These are phyloP conservation scores for Penicillium hordei DNA, from an alignment of 2,329 filamentous ascomycete genomes.

Conservation along the genomic window DNA sequence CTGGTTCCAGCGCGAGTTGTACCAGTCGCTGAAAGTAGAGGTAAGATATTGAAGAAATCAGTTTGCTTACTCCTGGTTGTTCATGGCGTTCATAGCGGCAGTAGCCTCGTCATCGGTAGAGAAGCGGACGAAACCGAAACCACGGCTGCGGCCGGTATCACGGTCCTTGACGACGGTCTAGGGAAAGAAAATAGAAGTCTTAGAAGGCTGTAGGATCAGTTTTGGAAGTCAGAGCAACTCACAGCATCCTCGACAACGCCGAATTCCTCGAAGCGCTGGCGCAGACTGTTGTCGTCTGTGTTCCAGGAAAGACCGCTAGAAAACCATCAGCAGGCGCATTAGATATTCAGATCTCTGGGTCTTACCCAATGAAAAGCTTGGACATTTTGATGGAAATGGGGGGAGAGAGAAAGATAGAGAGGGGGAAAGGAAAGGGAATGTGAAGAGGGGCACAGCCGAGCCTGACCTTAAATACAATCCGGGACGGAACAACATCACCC, in stretches of 20 bases:
- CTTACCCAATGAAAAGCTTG: slow-evolving; percentile 15
- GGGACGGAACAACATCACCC: slow-evolving; percentile 12
- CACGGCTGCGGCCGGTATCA: slow-evolving; percentile 13
- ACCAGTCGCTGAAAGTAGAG: background rate
- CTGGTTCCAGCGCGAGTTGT: background rate
- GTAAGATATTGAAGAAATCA: background rate
- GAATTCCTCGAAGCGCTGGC: slow-evolving; percentile 13
- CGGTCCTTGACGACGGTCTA: slow-evolving; percentile 15
- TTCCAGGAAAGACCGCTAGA: slow-evolving; percentile 14
- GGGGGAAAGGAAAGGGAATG: slow-evolving; percentile 3
- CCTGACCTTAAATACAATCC: slow-evolving; percentile 12
- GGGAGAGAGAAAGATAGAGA: background rate
- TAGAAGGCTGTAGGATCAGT: background rate
- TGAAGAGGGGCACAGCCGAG: slow-evolving; percentile 14
- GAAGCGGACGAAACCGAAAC: slow-evolving; percentile 16
- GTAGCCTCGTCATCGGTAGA: slow-evolving; percentile 11
- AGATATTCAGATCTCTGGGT: background rate
- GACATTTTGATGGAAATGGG: slow-evolving; percentile 11
- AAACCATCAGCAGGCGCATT: background rate
- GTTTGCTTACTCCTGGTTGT: slow-evolving; percentile 10
- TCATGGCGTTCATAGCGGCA: slow-evolving; percentile 10
- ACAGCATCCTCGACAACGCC: slow-evolving; percentile 14
- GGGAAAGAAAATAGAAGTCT: background rate
- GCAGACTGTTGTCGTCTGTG: slow-evolving; percentile 12
- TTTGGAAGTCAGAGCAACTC: background rate